Evolutionary conservation across 108 stramenopile genomes (phyloP).

Genomic region (Cyclotella atomus): DNA sequence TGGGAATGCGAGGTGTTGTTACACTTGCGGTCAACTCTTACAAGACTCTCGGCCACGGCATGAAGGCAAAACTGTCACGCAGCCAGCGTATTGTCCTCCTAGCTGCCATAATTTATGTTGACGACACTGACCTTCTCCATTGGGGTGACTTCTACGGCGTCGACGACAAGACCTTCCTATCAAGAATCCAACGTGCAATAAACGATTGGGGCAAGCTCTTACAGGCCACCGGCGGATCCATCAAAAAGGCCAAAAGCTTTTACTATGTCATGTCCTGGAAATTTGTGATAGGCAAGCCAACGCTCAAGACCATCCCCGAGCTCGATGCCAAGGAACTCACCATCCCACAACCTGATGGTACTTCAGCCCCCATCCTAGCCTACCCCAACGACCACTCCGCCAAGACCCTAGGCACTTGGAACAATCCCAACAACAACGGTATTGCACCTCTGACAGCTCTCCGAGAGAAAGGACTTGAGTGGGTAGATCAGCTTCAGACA

Average conservation of each 20-base stretch:
- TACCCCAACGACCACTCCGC: not conserved
- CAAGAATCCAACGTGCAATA: not conserved
- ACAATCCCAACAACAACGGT: not conserved
- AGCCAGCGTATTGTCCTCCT: not conserved
- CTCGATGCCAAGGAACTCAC: not conserved
- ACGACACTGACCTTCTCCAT: slow-evolving; percentile 4
- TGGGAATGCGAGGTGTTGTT: not conserved
- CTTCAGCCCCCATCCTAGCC: not conserved
- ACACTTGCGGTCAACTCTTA: not conserved
- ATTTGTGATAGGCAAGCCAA: not conserved
- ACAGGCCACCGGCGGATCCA: not conserved
- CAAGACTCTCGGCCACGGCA: not conserved
- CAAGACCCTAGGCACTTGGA: not conserved
- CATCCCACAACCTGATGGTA: not conserved
- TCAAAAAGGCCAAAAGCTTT: not conserved
- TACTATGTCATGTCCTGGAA: slow-evolving; percentile 1
- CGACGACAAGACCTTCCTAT: not conserved
- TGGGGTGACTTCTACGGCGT: not conserved
- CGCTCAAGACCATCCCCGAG: not conserved
- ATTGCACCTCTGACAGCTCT: not conserved
- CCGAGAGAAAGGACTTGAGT: not conserved
- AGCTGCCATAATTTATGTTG: not conserved
- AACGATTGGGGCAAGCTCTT: not conserved
- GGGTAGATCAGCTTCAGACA: not conserved
- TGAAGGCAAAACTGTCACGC: not conserved